Evolutionary conservation across 192 early-diverging fungal species (phyloP).

Genomic region (Coemansia sp.): DNA sequence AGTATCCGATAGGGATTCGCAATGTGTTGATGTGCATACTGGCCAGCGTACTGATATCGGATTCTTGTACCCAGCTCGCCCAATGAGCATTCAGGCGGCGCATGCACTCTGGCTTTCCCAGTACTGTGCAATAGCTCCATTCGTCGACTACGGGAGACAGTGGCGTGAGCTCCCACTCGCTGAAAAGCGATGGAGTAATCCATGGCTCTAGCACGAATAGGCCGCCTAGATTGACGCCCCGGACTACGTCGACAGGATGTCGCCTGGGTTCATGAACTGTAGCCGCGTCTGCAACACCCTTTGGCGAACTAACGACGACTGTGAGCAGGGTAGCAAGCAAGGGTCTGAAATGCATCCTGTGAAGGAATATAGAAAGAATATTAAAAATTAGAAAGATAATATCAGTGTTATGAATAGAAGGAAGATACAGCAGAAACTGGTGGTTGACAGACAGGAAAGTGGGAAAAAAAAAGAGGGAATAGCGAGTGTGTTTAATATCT

Average conservation of each 20-base stretch:
- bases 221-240: conserved; percentile 74
- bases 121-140: conserved; percentile 61
- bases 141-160: conserved; percentile 61
- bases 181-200: conserved; percentile 58
- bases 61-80: conserved; percentile 63
- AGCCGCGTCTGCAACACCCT: neutral
- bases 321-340: conserved; percentile 7
- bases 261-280: neutral
- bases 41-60: conserved; percentile 61
- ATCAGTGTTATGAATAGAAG: neutral
- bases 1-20: conserved; percentile 72
- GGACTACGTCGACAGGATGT: conserved; percentile 37
- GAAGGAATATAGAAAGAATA: neutral
- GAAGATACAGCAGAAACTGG: neutral
- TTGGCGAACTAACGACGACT: neutral
- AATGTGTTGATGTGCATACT: conserved; percentile 66
- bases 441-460: neutral
- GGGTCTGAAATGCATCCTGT: neutral
- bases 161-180: conserved; percentile 37
- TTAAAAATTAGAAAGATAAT: neutral
- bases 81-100: conserved; percentile 61
- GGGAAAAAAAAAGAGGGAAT: neutral
- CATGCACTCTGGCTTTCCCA: conserved; percentile 61
- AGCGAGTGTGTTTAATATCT: neutral
- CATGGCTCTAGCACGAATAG: conserved; percentile 72